Percentiles rank a stretch among this genome's conserved stretches.
Evolutionary conservation across 257 asterid genomes (phyloP).

Genomic region (Forsythia suspensa): DNA sequence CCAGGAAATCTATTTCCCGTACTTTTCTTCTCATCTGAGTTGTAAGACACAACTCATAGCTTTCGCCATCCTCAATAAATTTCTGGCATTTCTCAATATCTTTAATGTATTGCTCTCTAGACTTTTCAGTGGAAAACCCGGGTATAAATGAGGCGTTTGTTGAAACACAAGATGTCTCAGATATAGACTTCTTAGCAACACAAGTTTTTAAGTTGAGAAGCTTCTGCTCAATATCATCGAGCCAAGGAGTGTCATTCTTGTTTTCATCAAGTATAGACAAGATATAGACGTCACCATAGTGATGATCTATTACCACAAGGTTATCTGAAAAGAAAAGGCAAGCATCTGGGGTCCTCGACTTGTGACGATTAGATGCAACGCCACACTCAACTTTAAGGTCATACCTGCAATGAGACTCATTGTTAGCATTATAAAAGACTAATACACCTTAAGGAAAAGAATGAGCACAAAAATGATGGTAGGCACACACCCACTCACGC

Average conservation of each 20-base stretch:
- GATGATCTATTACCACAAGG: constrained; percentile 82
- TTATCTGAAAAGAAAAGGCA: constrained; percentile 95
- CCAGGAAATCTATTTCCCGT: constrained; percentile 55
- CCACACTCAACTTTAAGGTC: constrained; percentile 97
- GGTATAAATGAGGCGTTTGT: constrained; percentile 21
- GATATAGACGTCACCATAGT: constrained; percentile 55
- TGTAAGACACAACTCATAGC: constrained; percentile 93
- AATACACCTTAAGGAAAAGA: neutral
- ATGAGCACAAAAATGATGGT: neutral
- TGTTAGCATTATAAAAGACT: neutral
- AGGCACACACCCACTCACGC: neutral
- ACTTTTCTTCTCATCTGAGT: constrained; percentile 68
- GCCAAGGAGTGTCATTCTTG: constrained; percentile 46
- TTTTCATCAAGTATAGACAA: constrained; percentile 54
- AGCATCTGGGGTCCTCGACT: constrained; percentile 87
- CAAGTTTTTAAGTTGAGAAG: constrained; percentile 46
- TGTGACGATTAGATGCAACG: constrained; percentile 57
- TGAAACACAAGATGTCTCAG: constrained; percentile 26
- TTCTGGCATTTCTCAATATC: constrained; percentile 77
- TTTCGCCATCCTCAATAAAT: constrained; percentile 78
- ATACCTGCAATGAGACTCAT: constrained; percentile 56
- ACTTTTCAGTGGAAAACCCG: constrained; percentile 66
- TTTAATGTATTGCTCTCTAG: constrained; percentile 69
- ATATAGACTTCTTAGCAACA: constrained; percentile 16
- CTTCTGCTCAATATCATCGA: constrained; percentile 64